Evolutionary conservation across 177 flowering plant genomes (phyloP).

Genomic region (Telopea speciosissima): DNA sequence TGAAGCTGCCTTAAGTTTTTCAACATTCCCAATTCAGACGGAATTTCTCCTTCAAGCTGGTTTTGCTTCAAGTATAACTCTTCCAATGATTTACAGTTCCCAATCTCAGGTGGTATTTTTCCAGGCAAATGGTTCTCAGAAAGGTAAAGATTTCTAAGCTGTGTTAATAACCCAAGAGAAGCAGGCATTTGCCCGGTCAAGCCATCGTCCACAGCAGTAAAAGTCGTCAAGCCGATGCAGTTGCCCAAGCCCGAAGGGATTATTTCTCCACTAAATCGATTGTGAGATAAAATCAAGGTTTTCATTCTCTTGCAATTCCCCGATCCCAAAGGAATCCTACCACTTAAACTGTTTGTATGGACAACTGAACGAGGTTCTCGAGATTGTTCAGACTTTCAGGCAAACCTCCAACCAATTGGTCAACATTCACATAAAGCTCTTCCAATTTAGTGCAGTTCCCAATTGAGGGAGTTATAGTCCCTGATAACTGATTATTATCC

Average conservation of each 20-base stretch:
- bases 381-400: background rate
- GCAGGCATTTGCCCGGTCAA: constrained; percentile 47
- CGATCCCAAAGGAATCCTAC: background rate
- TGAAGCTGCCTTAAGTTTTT: background rate
- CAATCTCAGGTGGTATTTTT: constrained; percentile 50
- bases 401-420: background rate
- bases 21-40: background rate
- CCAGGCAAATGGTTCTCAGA: constrained; percentile 41
- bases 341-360: background rate
- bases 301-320: background rate
- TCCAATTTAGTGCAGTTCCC: background rate
- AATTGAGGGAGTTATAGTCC: background rate
- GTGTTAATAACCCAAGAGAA: constrained; percentile 37
- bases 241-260: background rate
- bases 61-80: background rate
- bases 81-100: constrained; percentile 37
- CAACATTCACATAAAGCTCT: background rate
- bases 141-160: constrained; percentile 32
- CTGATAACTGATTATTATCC: no score
- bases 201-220: constrained; percentile 24
- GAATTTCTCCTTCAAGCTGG: background rate
- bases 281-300: background rate
- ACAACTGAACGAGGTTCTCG: background rate
- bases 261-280: background rate
- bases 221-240: background rate